These are phyloP conservation scores for Typha latifolia DNA, from an alignment of 176 grass and related monocot species.

Conservation along the genomic window DNA sequence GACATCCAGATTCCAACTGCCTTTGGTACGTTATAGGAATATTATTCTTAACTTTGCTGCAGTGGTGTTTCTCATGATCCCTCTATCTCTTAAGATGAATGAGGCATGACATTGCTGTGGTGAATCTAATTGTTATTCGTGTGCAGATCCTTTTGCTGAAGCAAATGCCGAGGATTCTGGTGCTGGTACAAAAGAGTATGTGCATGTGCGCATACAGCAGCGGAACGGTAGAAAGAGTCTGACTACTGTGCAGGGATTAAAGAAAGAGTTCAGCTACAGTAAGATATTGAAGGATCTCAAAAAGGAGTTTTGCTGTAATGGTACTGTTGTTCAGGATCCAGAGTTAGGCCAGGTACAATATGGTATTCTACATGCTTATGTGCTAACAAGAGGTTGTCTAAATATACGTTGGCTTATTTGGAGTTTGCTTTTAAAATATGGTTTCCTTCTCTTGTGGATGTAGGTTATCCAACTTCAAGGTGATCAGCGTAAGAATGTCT, in stretches of 20 bases:
- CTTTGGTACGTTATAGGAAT: constrained; percentile 26
- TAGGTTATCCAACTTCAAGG: constrained; percentile 77
- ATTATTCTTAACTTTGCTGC: not conserved
- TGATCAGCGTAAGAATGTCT: constrained; percentile 72
- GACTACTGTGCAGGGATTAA: constrained; percentile 64
- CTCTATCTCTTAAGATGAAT: no score
- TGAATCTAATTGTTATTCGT: no score
- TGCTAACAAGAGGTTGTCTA: no score
- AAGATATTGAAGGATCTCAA: constrained; percentile 88
- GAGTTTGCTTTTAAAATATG: no score
- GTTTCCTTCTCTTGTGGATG: not conserved
- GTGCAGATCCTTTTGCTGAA: constrained; percentile 57
- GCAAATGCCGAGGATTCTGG: constrained; percentile 71
- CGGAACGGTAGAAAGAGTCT: constrained; percentile 80
- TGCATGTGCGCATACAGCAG: constrained; percentile 78
- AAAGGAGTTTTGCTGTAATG: constrained; percentile 82
- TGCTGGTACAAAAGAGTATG: constrained; percentile 66
- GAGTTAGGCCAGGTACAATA: constrained; percentile 54
- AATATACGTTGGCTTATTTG: no score
- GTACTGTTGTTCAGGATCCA: constrained; percentile 62
- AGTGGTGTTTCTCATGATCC: no score
- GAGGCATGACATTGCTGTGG: no score
- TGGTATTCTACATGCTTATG: no score
- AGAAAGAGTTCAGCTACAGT: constrained; percentile 68
- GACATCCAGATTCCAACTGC: constrained; percentile 54